Percentiles rank a stretch among this genome's conserved stretches.
These are phyloP conservation scores for Penicillium paneum DNA, from an alignment of 2,329 filamentous ascomycete species.

Conservation along the genomic window DNA sequence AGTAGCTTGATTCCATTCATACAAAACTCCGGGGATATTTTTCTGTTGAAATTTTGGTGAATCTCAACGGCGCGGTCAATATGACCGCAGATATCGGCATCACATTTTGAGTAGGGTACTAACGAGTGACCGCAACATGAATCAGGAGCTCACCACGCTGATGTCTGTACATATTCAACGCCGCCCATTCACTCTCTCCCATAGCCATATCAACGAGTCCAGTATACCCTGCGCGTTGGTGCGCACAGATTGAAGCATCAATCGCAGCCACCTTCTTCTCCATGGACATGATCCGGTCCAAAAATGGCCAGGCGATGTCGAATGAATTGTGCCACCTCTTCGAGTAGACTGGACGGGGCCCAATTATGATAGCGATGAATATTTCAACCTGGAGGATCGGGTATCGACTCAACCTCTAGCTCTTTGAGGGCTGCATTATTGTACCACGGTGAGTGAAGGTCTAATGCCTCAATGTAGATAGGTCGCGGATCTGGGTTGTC, in stretches of 20 bases:
- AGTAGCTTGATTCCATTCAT: slow-evolving; percentile 52
- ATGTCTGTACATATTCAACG: slow-evolving; percentile 37
- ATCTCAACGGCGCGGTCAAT: slow-evolving; percentile 48
- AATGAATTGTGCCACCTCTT: slow-evolving; percentile 46
- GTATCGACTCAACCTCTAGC: slow-evolving; percentile 40
- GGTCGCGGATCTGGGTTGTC: slow-evolving; percentile 49
- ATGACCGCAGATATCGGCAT: slow-evolving; percentile 41
- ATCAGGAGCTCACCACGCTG: slow-evolving; percentile 34
- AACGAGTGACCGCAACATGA: slow-evolving; percentile 49
- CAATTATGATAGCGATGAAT: slow-evolving; percentile 46
- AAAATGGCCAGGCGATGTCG: slow-evolving; percentile 48
- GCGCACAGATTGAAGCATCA: slow-evolving; percentile 42
- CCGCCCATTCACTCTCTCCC: slow-evolving; percentile 49
- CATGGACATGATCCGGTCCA: slow-evolving; percentile 40
- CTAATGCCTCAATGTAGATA: slow-evolving; percentile 50
- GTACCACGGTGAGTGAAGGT: slow-evolving; percentile 52
- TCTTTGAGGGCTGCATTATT: slow-evolving; percentile 48
- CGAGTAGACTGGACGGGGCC: slow-evolving; percentile 44
- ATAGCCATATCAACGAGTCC: slow-evolving; percentile 53
- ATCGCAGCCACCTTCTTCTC: slow-evolving; percentile 44
- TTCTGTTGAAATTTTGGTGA: slow-evolving; percentile 38
- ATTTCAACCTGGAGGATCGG: slow-evolving; percentile 45
- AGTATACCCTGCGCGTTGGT: slow-evolving; percentile 47
- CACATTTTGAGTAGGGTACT: slow-evolving; percentile 41
- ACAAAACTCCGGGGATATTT: slow-evolving; percentile 42